Base-by-base conservation (phyloP, 306 rosid species). In the Begonia loranthoides region DNA sequence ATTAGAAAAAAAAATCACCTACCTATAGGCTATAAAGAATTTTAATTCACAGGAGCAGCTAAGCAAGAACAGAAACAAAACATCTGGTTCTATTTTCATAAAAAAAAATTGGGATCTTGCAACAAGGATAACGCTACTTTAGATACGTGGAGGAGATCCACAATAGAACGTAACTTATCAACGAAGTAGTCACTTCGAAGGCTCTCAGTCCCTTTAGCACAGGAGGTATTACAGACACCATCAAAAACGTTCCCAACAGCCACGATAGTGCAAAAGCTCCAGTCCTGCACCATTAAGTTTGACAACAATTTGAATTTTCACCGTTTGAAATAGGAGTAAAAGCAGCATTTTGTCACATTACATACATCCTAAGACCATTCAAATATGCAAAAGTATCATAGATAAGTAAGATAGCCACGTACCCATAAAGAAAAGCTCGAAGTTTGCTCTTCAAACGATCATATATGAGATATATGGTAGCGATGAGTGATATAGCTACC, bases 211-310 rank as follows among this genome's bases (percentile, higher is more conserved):
- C 97, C 70, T 80, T 90, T 1, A 90, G 49, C 41, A 80, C 54
- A 13, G 97, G 87, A 48, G 95, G 95, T 65, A 90, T 86, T 58
- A 90, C 82, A 50, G 95, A 75, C 53, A 90, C 97, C 97, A 90
- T 85, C 83, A 90, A 78, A 73, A 90, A 82, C 49, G 97, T 90
- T 76, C 95, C 97, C 78, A 90, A 47, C 52, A 90, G 83, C 97
- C 97, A 90, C 10, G 97, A 80, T 48, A 80, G 3, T 36, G 71
- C 67, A 64, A 90, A 90, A 17, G 95, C 74, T 58, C 87, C 97
- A 66, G 60, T 81, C 73, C 97, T 90, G 87, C 36, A 28, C 36
- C 36, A 28, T 28, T 28, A 5, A 28, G 36, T 28, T 28, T 28
- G 36, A 79, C 79, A 28, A 7, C 2, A 28, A 28, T 28, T 7